Base-by-base conservation (phyloP, 2,329 filamentous ascomycete genomes). In the Helotiales sp. region DNA sequence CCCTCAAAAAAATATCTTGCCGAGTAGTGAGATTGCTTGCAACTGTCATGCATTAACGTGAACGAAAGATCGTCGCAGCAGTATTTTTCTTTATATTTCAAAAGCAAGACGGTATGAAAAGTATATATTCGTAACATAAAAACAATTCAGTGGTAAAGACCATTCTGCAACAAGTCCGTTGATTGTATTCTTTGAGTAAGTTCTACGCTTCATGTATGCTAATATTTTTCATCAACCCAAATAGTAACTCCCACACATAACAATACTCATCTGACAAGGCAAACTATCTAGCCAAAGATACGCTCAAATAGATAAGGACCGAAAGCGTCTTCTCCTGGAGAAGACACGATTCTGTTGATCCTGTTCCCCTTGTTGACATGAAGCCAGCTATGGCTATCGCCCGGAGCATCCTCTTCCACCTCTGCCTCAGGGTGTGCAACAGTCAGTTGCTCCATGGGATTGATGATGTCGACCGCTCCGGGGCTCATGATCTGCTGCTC, bases 381-480 rank as follows among this genome's bases (percentile, higher is more conserved):
- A 75, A 96, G 79, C 96, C 96, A 98, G 61, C 90, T 82, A 73
- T 87, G 79, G 79, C 88, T 83, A 78, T 98, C 95, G 47, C 90
- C 91, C 0, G 89, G 84, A 32, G 89, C 85, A 71, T 86, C 85
- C 52, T 83, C 81, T 24, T 85, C 30, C 6, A 43, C 84, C 60
- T 84, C 80, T 50, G 79, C 69, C 3, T 81, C 79, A 63, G 82
- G 76, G 71, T 81, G 75, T 69, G 83, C 77, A 74, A 82, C 71
- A 55, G 79, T 75, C 32, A 80, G 30, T 30, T 65, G 70, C 75
- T 75, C 76, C 69, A 75, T 75, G 15, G 75, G 80, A 50, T 79
- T 80, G 30, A 49, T 64, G 55, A 78, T 75, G 50, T 78, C 76
- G 32, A 77, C 69, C 59, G 77, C 75, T 6, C 76, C 77, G 43